Evolutionary conservation across 2,329 filamentous ascomycete genomes (phyloP).

Genomic region (Alternaria panax): DNA sequence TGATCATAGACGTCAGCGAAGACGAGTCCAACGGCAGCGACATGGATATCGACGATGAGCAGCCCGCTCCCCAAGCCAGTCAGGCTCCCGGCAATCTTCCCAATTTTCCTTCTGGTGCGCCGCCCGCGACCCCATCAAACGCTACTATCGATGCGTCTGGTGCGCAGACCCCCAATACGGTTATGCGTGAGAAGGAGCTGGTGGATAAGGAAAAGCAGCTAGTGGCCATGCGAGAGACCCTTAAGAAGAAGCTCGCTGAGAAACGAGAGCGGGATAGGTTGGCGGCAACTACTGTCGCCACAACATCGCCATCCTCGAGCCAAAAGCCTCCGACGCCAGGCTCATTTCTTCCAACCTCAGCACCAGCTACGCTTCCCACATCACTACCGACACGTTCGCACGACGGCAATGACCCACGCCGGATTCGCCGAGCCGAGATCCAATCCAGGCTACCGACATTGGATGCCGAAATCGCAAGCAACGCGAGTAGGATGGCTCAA

Average conservation of each 20-base stretch:
- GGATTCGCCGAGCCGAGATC: conserved; percentile 57
- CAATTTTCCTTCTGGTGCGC: conserved; percentile 37
- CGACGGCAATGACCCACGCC: conserved; percentile 19
- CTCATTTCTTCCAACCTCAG: conserved; percentile 4
- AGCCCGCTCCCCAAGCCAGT: conserved; percentile 47
- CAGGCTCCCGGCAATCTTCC: conserved; percentile 23
- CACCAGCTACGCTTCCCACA: background rate
- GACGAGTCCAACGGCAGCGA: conserved; percentile 68
- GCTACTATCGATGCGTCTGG: conserved; percentile 44
- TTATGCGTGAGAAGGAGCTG: conserved; percentile 53
- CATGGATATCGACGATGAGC: conserved; percentile 69
- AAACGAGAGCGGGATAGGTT: conserved; percentile 32
- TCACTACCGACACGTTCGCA: background rate
- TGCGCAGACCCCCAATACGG: conserved; percentile 47
- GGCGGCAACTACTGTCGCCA: conserved; percentile 16
- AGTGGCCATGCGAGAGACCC: conserved; percentile 50
- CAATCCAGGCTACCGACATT: conserved; percentile 56
- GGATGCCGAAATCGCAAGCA: conserved; percentile 54
- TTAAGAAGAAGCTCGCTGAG: conserved; percentile 40
- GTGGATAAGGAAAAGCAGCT: conserved; percentile 59
- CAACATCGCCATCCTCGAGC: background rate
- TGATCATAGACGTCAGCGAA: conserved; percentile 88
- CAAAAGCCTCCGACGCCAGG: conserved; percentile 7
- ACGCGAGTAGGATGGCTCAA: conserved; percentile 50
- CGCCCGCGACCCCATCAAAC: conserved; percentile 27